Evolutionary conservation across 2,329 filamentous ascomycete genomes (phyloP), one percentile per base, ranked within the genome.

Genomic region (Orbilia javanica): DNA sequence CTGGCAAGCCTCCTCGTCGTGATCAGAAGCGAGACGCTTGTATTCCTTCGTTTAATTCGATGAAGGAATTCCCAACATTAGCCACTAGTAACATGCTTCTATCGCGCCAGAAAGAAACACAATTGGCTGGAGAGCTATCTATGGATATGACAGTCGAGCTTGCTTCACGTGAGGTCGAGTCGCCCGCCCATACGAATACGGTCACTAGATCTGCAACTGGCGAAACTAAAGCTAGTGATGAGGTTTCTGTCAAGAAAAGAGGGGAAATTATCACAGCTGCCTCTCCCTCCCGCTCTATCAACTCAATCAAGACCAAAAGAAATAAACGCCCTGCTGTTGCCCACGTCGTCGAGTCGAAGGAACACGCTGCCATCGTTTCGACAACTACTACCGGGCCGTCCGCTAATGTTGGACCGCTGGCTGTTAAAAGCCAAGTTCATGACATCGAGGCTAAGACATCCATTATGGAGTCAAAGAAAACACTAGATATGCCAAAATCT

Each of bases 51-150:
- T 50, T 77, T 22, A 42, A 52, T 18, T 65, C 66, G 2, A 39
- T 66, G 34, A 53, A 60, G n/a, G 73, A 77, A 29, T 77, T 77
- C 39, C 73, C 73, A 11, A 77, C 36, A 10, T 34, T 77, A 5
- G 66, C 34, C 15, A 22, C 57, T 10, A 62, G 52, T 48, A 74
- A 36, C 15, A 53, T 31, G 18, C 31, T 44, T 29, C 65, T 48
- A 29, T 10, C n/a, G 13, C 60, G 39, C 13, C 22, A 48, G n/a
- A 64, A 64, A 10, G 34, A 60, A 15, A 6, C 11, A 7, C 55
- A 18, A 27, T 25, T 22, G 2, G 13, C 34, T 8, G 34, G 15
- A 20, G 64, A 44, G 20, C n/a, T n/a, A 15, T 15, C 31, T 20
- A 20, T 46, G 4, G 64, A 67, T 39, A 55, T 55, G 34, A 42